Percentiles rank a stretch among this genome's conserved stretches.
These are phyloP conservation scores for Jasminum sambac DNA, from an alignment of 257 asterid species.

Conservation along the genomic window DNA sequence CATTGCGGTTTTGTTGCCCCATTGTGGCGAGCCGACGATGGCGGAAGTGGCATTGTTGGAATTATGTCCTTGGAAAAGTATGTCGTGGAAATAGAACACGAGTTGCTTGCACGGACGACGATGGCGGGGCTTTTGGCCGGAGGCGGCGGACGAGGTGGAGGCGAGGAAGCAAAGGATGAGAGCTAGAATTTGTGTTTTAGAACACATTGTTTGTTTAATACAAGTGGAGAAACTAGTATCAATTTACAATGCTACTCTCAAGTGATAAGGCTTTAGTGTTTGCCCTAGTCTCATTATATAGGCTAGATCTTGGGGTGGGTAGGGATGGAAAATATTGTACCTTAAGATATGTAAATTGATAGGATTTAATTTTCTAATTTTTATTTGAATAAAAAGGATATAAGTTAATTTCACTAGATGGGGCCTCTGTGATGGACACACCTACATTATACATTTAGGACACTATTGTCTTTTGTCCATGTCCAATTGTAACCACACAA, in stretches of 20 bases:
- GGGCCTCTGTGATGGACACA: too few relatives aligned
- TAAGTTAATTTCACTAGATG: too few relatives aligned
- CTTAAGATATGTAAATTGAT: background rate
- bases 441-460: too few relatives aligned
- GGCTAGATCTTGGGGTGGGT: background rate
- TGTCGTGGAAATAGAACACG: conserved; percentile 70
- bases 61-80: conserved; percentile 66
- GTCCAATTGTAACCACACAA: too few relatives aligned
- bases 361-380: background rate
- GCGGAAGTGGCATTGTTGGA: conserved; percentile 63
- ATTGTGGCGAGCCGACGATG: conserved; percentile 62
- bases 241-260: conserved; percentile 3
- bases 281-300: background rate
- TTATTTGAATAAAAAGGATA: too few relatives aligned
- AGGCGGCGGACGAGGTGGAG: conserved; percentile 19
- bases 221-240: background rate
- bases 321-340: background rate
- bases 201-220: conserved; percentile 20
- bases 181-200: conserved; percentile 24
- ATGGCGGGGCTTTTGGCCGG: conserved; percentile 2
- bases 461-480: too few relatives aligned
- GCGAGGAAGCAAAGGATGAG: conserved; percentile 25
- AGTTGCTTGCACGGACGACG: conserved; percentile 55
- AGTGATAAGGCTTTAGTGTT: background rate
- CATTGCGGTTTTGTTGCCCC: conserved; percentile 63